Evolutionary conservation across 164 flowering plant species (phyloP), one percentile per base, ranked within the genome.

Genomic region (Liriodendron chinense): DNA sequence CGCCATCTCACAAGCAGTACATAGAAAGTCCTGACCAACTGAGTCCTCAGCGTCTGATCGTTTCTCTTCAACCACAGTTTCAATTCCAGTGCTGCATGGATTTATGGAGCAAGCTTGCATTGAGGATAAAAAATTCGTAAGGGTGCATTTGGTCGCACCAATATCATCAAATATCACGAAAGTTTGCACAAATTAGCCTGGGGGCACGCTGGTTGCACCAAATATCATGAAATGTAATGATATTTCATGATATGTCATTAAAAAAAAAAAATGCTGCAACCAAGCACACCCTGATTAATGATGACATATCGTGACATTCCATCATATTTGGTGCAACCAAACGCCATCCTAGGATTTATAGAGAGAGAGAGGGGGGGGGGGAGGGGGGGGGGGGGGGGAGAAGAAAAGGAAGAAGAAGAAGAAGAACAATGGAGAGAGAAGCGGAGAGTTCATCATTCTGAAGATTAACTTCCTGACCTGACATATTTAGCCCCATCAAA

Each of bases 1-100:
- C 34, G 89, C 83, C 96, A 91, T 90, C 84, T 94, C 90, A 80
- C 98, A 92, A 72, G 89, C 88, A 80, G 84, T 48, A 73, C 95
- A 91, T 82, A 78, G 84, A 24, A 89, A 85, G 78, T 86, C 92
- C 65, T 47, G 71, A 49, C 76, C 18, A 71, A 77, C 87, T 50
- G 85, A 80, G 26, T 77, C 82, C 47, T 75, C 87, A 64, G 53
- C 78, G 71, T 73, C 65, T 53, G 59, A 53, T 53, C 2, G 59
- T 61, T 68, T 67, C 82, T 81, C 79, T 76, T 85, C 86, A 63
- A 90, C 92, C 25, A 92, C 96, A 68, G 89, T 89, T 86, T 90
- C 83, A 49, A 93, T 90, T 50, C 88, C 87, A 87, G 82, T 77
- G 73, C 98, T 90, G 80, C 65, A 72, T 61, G 50, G 8, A 28